A percentile compares a stretch with the other conserved stretches of the same genome.
Evolutionary conservation across 129 eudicot genomes (phyloP).

Genomic region (Helianthus annuus): DNA sequence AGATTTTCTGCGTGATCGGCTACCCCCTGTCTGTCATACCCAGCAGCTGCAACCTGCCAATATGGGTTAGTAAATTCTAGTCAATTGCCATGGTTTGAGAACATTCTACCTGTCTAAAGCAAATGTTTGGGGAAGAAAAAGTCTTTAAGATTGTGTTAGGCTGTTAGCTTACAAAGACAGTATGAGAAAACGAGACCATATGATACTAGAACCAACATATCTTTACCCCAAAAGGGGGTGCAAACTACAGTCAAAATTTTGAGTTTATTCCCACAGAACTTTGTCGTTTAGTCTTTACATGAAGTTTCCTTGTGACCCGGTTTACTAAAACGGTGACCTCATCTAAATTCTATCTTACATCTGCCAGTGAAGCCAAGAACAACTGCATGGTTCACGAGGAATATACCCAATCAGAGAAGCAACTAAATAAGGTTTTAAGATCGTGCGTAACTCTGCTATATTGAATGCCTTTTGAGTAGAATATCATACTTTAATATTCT

Average conservation of each 20-base stretch:
- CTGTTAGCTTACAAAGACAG: not conserved
- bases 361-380: not conserved
- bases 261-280: not conserved
- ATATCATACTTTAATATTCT: no score
- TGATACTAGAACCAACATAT: not conserved
- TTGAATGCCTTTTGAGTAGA: not conserved
- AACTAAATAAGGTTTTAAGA: not conserved
- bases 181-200: not conserved
- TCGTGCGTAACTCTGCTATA: not conserved
- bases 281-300: not conserved
- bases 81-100: constrained; percentile 8
- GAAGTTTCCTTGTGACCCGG: not conserved
- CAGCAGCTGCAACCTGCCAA: constrained; percentile 93
- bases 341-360: no score
- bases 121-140: not conserved
- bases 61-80: constrained; percentile 2
- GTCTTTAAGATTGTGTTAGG: not conserved
- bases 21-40: constrained; percentile 93
- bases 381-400: not conserved
- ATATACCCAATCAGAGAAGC: not conserved
- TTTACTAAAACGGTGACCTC: not conserved
- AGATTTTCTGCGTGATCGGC: constrained; percentile 95
- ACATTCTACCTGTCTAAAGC: not conserved
- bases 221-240: not conserved
- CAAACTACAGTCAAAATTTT: no score